Evolutionary conservation across 2,329 filamentous ascomycete species (phyloP).

Genomic region (Trichoderma polysporum): DNA sequence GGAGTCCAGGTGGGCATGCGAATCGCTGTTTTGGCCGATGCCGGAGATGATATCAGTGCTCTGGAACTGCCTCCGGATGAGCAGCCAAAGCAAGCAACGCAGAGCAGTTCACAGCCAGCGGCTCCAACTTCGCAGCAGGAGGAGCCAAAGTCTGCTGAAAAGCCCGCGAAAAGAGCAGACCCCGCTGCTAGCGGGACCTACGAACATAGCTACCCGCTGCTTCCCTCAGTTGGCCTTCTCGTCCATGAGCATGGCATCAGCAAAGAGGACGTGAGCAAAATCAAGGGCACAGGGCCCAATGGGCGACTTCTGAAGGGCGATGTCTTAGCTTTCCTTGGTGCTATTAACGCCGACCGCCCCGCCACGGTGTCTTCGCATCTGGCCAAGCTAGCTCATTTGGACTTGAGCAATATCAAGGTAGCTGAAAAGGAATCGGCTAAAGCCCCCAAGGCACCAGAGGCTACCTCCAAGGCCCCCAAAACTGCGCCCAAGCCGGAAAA

Average conservation of each 20-base stretch:
- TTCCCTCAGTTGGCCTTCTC: constrained; percentile 81
- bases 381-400: constrained; percentile 75
- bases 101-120: constrained; percentile 23
- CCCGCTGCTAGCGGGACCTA: constrained; percentile 49
- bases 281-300: constrained; percentile 82
- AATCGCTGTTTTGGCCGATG: constrained; percentile 80
- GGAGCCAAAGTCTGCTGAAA: constrained; percentile 34
- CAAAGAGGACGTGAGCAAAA: constrained; percentile 73
- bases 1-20: constrained; percentile 73
- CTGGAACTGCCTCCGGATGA: constrained; percentile 76
- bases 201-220: constrained; percentile 69
- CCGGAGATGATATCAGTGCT: constrained; percentile 72
- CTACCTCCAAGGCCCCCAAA: constrained; percentile 43
- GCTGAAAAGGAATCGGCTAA: constrained; percentile 52
- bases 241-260: constrained; percentile 77
- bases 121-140: constrained; percentile 20
- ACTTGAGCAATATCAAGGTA: constrained; percentile 93
- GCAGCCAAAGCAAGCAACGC: constrained; percentile 40
- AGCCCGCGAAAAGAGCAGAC: constrained; percentile 14
- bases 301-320: constrained; percentile 93
- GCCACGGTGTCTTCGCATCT: constrained; percentile 69
- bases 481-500: constrained; percentile 47
- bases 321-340: constrained; percentile 83
- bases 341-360: constrained; percentile 71
- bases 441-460: constrained; percentile 39